Evolutionary conservation across 768 basidiomycete genomes (phyloP), one percentile per base, ranked within the genome.

Genomic region (Boletus speciosus): DNA sequence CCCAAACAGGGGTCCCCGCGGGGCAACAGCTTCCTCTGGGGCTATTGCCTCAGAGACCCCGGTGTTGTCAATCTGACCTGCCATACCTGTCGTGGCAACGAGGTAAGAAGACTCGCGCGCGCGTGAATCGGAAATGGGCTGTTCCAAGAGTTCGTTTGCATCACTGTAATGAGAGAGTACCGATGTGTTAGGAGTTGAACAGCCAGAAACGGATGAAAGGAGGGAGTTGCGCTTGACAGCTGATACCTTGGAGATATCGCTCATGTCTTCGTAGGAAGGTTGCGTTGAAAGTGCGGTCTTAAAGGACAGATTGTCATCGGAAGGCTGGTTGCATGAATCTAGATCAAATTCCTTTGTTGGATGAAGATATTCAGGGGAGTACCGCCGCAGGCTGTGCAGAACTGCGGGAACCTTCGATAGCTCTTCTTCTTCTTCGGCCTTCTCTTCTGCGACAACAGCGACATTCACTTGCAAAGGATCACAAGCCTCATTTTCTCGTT

Each of bases 131-230:
- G 34, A 27, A 46, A 31, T 44, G 29, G 41, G 23, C 2, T 36
- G 52, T 31, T 47, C 56, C 37, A 47, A 38, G 15, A 27, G 7
- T 41, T 62, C 57, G 39, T 35, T 48, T 41, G 57, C 48, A 54
- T 64, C 62, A 38, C 47, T 52, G 5, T 56, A 54, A 35, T 55
- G 36, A 23, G 70, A 71, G 21, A 47, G 52, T 10, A 64, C 32
- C 15, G 66, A 70, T 4, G 64, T 68, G 27, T 62, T 52, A 6
- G 64, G 60, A 23, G 62, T 64, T 2, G 68, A 71, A 39, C 46
- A 21, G 39, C 50, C 51, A 32, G 66, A 66, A 37, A 50, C 21
- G 14, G 5, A 62, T n/a, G 61, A 56, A 55, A 59, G 53, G 5
- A 59, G 45, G 23, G 66, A 60, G 16, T 59, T 49, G 38, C 56